Base-by-base conservation (phyloP, 768 basidiomycete species). In the Infundibulicybe gibba region DNA sequence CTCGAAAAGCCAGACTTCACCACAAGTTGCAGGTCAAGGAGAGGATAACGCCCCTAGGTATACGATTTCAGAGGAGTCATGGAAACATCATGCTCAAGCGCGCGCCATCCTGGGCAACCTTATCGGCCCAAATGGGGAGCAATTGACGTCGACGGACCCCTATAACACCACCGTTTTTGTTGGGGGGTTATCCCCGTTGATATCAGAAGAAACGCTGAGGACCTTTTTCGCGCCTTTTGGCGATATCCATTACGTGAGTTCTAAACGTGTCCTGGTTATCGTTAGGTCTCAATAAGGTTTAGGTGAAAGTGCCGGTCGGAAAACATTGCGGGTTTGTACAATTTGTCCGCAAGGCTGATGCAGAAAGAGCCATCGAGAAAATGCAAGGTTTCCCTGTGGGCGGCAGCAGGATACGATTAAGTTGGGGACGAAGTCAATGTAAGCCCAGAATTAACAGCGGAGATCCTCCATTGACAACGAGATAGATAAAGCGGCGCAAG, bases 321-420 rank as follows among this genome's bases (percentile, higher is more conserved):
- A 95, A 95, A 60, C 90, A 94, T 53, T 97, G 94, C 56, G 94
- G 94, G 1, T 97, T 97, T 58, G 94, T 97, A 39, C 94, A 97
- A 67, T 97, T 92, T 57, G 89, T 95, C 20, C 79, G 85, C 53
- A 93, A 95, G 65, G 81, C 80, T 9, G 94, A 97, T 65, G 94
- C 94, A 10, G 92, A 94, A 64, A 76, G 80, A 32, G 92, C 93
- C 8, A 97, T 97, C 50, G 89, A 93, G 67, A 92, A 90, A 67
- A 94, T 95, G 93, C 93, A 95, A 70, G 93, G 92, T 19, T 95
- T 94, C 62, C 91, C 92, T 3, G 85, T 97, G 53, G 92, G 90
- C 31, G 94, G 94, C 13, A 92, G 91, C 53, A 76, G 90, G 57
- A 93, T 97, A 54, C 79, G 94, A 32, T 67, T 95, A 52, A 91